These are phyloP conservation scores for Xylaria venustula DNA, from an alignment of 495 filamentous ascomycete species.

Conservation along the genomic window DNA sequence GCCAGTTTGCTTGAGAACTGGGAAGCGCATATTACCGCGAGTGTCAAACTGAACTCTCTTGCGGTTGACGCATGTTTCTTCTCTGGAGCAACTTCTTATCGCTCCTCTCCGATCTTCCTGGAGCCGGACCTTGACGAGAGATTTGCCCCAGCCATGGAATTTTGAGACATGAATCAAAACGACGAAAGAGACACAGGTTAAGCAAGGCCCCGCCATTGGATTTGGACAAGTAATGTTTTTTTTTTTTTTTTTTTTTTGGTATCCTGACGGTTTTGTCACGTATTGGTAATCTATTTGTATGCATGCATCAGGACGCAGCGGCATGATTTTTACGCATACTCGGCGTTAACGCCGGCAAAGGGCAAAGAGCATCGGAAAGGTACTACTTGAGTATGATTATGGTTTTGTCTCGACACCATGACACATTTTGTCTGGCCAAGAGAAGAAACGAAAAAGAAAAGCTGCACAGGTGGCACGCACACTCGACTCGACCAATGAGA, in stretches of 20 bases:
- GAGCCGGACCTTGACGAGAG: background rate
- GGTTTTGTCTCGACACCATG: background rate
- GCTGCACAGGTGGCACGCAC: background rate
- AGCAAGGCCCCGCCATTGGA: background rate
- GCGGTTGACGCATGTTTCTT: background rate
- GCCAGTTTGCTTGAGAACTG: conserved; percentile 41
- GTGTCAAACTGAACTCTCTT: background rate
- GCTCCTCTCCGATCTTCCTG: background rate
- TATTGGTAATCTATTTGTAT: conserved; percentile 10
- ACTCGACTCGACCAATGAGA: background rate
- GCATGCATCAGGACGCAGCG: conserved; percentile 12
- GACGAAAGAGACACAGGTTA: background rate
- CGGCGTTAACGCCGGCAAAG: conserved; percentile 8
- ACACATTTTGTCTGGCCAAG: background rate
- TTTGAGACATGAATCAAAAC: background rate
- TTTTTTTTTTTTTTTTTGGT: conserved; percentile 8
- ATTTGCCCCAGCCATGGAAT: background rate
- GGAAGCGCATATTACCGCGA: background rate
- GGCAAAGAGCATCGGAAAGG: conserved; percentile 8
- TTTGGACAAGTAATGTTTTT: conserved; percentile 1
- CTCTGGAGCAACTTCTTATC: background rate
- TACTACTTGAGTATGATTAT: conserved; percentile 5
- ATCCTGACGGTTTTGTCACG: conserved; percentile 9
- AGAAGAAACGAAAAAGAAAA: background rate
- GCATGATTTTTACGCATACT: conserved; percentile 15